Base-by-base conservation (phyloP, 306 rosid species). In the Prunus davidiana region DNA sequence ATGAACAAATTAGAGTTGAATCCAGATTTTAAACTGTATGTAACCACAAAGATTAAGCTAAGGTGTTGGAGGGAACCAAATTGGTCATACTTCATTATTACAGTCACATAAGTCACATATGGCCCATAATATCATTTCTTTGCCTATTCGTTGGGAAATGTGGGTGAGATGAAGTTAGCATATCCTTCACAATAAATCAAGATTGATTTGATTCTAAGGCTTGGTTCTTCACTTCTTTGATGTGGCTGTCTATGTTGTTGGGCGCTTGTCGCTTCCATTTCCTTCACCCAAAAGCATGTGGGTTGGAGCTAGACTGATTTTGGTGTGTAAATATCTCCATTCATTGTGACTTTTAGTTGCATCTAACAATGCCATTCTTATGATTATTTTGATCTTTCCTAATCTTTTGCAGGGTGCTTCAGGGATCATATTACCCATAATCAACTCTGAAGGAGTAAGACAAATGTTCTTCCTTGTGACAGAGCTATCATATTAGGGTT, bases 191-290 rank as follows among this genome's bases (percentile, higher is more conserved):
- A 0, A 1, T 5, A 5, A 5, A 32, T 32, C 7, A 32, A 32
- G 6, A 30, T 30, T 30, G 34, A 30, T 30, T 30, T 3, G 34
- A 30, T 4, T 30, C 34, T 4, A 30, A 30, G 6, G 85, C 80
- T 28, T 89, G 79, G 85, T 86, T 73, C 84, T 86, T 30, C 88
- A 85, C 47, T 87, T 87, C 81, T 89, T 86, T 11, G 86, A 84
- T 0, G 87, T 89, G 2, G 88, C 87, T 6, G 55, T 87, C 58
- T 84, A 80, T 10, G 91, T 89, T 25, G 84, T 84, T 13, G 82
- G 83, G 10, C 81, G 84, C 67, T 12, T 89, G 54, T 27, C 87
- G 5, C 64, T 87, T 67, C 90, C 91, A 6, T 90, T 90, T 68
- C 96, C 91, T 68, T 83, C 89, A 0, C 91, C 89, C 0, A 77